A percentile compares a stretch with the other conserved stretches of the same genome.
Evolutionary conservation across 192 early-diverging fungal genomes (phyloP).

Genomic region (Backusella morwellensis): DNA sequence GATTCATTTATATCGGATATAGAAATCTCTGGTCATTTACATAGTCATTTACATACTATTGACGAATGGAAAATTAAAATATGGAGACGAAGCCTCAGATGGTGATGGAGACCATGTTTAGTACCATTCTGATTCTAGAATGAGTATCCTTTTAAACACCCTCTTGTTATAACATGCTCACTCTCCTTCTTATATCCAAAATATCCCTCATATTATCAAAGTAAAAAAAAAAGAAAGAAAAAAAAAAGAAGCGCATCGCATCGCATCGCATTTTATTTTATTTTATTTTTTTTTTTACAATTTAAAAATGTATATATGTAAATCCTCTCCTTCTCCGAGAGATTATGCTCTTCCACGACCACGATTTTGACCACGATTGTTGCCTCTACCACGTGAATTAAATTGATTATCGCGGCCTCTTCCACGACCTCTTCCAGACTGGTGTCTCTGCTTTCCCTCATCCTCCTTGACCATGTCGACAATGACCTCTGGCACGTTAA

Average conservation of each 20-base stretch:
- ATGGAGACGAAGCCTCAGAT: too few species aligned
- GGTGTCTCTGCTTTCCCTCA: slow-evolving; percentile 54
- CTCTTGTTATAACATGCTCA: too few species aligned
- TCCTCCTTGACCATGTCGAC: slow-evolving; percentile 92
- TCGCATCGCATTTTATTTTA: too few species aligned
- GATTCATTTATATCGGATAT: too few species aligned
- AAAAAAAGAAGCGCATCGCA: not conserved
- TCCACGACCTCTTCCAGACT: slow-evolving; percentile 36
- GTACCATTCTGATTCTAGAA: too few species aligned
- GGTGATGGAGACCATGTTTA: too few species aligned
- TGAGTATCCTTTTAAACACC: too few species aligned
- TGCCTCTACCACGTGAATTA: slow-evolving; percentile 46
- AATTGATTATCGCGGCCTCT: slow-evolving; percentile 34
- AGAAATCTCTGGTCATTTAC: too few species aligned
- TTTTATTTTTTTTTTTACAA: not conserved
- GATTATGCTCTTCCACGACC: slow-evolving; percentile 40
- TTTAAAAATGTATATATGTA: not conserved
- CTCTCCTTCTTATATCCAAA: too few species aligned
- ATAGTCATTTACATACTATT: too few species aligned
- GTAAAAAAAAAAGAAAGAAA: not conserved
- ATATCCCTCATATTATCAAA: not conserved
- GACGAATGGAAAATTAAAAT: too few species aligned
- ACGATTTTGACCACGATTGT: slow-evolving; percentile 38
- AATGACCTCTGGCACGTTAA: slow-evolving; percentile 86
- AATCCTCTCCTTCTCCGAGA: not conserved